A percentile compares a stretch with the other conserved stretches of the same genome.
phyloP scores from a whole-genome alignment of 1,284 basidiomycete species.

The Pseudozyma sp. region DNA sequence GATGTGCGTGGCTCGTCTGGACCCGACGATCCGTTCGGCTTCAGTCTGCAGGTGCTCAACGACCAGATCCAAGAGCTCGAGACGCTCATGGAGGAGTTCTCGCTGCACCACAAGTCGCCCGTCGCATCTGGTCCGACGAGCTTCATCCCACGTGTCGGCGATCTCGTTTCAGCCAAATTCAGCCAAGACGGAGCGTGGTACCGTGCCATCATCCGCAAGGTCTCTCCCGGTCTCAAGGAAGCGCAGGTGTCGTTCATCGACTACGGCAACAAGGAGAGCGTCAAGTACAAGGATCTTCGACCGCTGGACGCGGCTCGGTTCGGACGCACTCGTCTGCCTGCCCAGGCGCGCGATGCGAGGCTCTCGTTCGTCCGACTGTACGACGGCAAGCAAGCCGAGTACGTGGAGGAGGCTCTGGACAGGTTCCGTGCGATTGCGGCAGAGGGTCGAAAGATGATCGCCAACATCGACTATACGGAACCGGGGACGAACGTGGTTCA shows the following conservation, averaged over 20 bases:
- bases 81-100: conserved; percentile 92
- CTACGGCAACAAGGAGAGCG: conserved; percentile 59
- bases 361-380: conserved; percentile 59
- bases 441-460: conserved; percentile 62
- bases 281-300: conserved; percentile 49
- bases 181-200: conserved; percentile 67
- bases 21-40: conserved; percentile 79
- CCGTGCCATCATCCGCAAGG: conserved; percentile 54
- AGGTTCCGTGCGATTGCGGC: conserved; percentile 52
- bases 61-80: conserved; percentile 75
- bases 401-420: conserved; percentile 59
- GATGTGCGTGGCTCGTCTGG: conserved; percentile 77
- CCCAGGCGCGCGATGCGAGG: conserved; percentile 53
- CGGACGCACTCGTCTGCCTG: conserved; percentile 45
- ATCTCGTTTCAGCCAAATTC: conserved; percentile 82
- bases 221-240: conserved; percentile 43
- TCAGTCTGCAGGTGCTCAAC: conserved; percentile 84
- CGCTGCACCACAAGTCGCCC: conserved; percentile 67
- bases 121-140: conserved; percentile 69
- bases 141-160: conserved; percentile 80
- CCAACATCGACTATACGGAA: conserved; percentile 60
- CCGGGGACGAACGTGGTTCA: conserved; percentile 37
- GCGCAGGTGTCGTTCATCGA: conserved; percentile 56
- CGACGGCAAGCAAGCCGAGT: conserved; percentile 56
- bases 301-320: conserved; percentile 55